A percentile compares a stretch with the other conserved stretches of the same genome.
These are phyloP conservation scores for Neurospora pannonica DNA, from an alignment of 495 filamentous ascomycete species.

Conservation along the genomic window DNA sequence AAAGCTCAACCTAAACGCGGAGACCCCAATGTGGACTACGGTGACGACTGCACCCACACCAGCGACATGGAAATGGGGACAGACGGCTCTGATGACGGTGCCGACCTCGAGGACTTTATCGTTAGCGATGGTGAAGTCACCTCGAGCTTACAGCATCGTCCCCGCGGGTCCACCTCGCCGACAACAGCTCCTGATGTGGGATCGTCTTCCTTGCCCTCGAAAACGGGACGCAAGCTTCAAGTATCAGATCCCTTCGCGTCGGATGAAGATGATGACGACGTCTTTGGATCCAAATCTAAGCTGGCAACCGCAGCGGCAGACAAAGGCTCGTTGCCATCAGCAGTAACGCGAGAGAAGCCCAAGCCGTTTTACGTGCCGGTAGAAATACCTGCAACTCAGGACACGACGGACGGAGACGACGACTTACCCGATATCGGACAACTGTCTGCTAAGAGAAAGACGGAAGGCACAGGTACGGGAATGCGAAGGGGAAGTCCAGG, in stretches of 20 bases:
- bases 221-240: background rate
- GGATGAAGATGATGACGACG: background rate
- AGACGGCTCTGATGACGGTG: constrained; percentile 37
- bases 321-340: background rate
- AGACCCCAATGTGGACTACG: constrained; percentile 33
- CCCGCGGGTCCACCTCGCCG: constrained; percentile 19
- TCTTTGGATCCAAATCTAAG: background rate
- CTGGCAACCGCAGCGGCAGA: background rate
- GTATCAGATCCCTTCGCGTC: background rate
- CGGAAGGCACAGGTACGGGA: background rate
- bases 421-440: constrained; percentile 29
- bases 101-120: constrained; percentile 36
- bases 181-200: constrained; percentile 9
- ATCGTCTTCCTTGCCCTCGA: constrained; percentile 8
- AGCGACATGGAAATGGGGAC: constrained; percentile 33
- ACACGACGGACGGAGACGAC: constrained; percentile 15
- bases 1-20: constrained; percentile 12
- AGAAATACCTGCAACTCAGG: constrained; percentile 22
- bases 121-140: constrained; percentile 33
- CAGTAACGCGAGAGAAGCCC: background rate
- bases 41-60: constrained; percentile 40
- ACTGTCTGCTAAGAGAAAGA: constrained; percentile 12
- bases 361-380: constrained; percentile 26
- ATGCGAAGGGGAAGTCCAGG: background rate
- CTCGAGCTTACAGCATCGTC: constrained; percentile 22